Percentiles rank a stretch among this genome's conserved stretches.
Evolutionary conservation across 441 rosid genomes (phyloP).

Genomic region (Capsella rubella): DNA sequence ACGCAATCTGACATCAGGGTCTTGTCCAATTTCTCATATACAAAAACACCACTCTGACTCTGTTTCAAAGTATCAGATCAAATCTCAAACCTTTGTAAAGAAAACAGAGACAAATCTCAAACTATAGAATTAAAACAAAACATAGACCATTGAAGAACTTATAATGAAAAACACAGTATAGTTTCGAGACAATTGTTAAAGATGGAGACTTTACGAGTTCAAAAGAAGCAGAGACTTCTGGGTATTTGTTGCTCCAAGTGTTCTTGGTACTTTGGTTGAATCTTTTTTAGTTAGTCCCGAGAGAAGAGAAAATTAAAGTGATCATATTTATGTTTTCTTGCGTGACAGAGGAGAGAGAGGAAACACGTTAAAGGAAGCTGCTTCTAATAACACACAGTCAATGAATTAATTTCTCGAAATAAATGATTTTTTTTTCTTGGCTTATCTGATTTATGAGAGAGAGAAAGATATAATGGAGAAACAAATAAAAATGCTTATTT

Average conservation of each 20-base stretch:
- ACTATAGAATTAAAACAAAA: slow-evolving; percentile 22
- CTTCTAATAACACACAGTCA: slow-evolving; percentile 35
- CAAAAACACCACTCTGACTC: background rate
- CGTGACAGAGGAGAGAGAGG: slow-evolving; percentile 39
- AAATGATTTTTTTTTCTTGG: background rate
- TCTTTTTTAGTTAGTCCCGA: background rate
- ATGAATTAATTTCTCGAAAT: slow-evolving; percentile 28
- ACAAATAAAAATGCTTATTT: background rate
- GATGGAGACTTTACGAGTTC: slow-evolving; percentile 37
- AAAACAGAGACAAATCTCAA: background rate
- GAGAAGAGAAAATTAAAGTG: slow-evolving; percentile 38
- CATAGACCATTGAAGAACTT: slow-evolving; percentile 28
- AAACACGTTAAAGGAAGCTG: slow-evolving; percentile 47
- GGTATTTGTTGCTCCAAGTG: slow-evolving; percentile 3
- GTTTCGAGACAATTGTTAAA: slow-evolving; percentile 26
- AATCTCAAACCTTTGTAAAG: slow-evolving; percentile 27
- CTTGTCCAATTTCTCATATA: slow-evolving; percentile 35
- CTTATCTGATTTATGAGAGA: slow-evolving; percentile 27
- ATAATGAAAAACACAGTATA: slow-evolving; percentile 18
- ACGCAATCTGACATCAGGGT: slow-evolving; percentile 51
- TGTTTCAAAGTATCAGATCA: slow-evolving; percentile 36
- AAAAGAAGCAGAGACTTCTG: slow-evolving; percentile 21
- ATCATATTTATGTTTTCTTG: slow-evolving; percentile 19
- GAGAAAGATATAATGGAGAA: slow-evolving; percentile 18
- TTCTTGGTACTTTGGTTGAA: no score